phyloP scores from a whole-genome alignment of 2,329 filamentous ascomycete genomes.

The Curvularia eragrostidis region DNA sequence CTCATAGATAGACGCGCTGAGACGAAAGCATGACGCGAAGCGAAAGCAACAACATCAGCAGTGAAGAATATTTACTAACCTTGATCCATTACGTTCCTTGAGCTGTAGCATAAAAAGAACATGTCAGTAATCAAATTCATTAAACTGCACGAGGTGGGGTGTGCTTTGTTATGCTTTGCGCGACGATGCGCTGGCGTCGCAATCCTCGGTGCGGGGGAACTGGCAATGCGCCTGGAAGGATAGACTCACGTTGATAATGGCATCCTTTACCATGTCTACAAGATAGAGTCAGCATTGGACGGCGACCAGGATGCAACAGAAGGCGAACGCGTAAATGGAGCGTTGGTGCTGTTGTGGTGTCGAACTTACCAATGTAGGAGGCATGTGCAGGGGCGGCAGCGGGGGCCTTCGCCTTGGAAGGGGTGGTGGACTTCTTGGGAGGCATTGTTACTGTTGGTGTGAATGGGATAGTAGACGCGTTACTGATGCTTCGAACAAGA shows the following conservation, averaged over 20 bases:
- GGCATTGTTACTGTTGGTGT: slow-evolving; percentile 60
- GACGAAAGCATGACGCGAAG: slow-evolving; percentile 37
- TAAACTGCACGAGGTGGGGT: slow-evolving; percentile 14
- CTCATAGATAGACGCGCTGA: slow-evolving; percentile 28
- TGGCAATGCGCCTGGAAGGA: slow-evolving; percentile 57
- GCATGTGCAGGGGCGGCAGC: slow-evolving; percentile 63
- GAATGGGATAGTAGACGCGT: slow-evolving; percentile 33
- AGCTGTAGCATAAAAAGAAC: slow-evolving; percentile 60
- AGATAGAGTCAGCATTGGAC: slow-evolving; percentile 59
- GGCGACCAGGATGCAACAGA: slow-evolving; percentile 57
- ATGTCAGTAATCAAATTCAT: slow-evolving; percentile 55
- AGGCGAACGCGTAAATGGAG: neutral
- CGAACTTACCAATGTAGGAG: slow-evolving; percentile 69
- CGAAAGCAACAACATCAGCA: slow-evolving; percentile 25
- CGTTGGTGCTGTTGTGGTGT: slow-evolving; percentile 49
- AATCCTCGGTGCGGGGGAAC: slow-evolving; percentile 32
- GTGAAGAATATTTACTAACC: slow-evolving; percentile 59
- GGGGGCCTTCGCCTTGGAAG: slow-evolving; percentile 65
- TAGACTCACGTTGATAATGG: slow-evolving; percentile 72
- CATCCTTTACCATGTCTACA: slow-evolving; percentile 76
- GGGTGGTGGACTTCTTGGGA: slow-evolving; percentile 67
- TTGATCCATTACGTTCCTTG: slow-evolving; percentile 73
- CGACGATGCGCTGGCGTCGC: slow-evolving; percentile 46
- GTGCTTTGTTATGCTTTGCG: slow-evolving; percentile 37
- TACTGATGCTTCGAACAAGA: slow-evolving; percentile 47